Base-by-base conservation (phyloP, 1,284 basidiomycete genomes). In the Cryptococcus wingfieldii region DNA sequence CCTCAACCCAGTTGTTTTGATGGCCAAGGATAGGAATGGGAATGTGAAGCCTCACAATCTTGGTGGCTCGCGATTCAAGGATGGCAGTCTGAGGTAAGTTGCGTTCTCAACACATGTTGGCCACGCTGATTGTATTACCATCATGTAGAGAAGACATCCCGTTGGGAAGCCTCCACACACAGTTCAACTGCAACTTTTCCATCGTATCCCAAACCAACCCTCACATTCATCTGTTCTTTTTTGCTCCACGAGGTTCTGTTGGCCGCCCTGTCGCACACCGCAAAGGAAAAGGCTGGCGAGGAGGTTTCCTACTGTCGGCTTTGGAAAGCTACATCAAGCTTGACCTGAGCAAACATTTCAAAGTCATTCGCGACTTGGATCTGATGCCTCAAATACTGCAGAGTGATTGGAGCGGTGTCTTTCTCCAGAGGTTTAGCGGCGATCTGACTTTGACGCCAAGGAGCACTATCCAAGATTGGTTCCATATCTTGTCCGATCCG, bases 181-280 rank as follows among this genome's bases (percentile, higher is more conserved):
- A 92, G 69, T 94, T 93, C 79, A 94, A 94, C 72, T 93, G 96
- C 58, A 97, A 93, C 61, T 88, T 96, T 74, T 89, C 91, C 2
- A 88, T 98, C 48, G 95, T 98, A 38, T 93, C 90, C 1, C 94
- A 77, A 58, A 93, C 90, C 31, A 98, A 98, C 69, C 95, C 94
- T 0, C 96, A 98, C 73, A 91, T 98, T 12, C 95, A 98, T 75
- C 69, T 98, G n/a, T 98, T 98, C 79, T 95, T 96, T 79, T 98
- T 97, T 69, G 91, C 91, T 1, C 89, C 92, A 31, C 83, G 90
- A 65, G 95, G 95, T 4, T 91, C 92, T 0, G 91, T 94, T 3
- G 95, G 95, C 6, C 54, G 65, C 1, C 67, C 67, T 14, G 67
- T 69, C 2, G 67, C 65, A 0, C 67, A 67, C 50, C 53, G 65